Percentiles rank a stretch among this genome's conserved stretches.
phyloP scores from a whole-genome alignment of 257 asterid species.

The Euphrasia confusa region DNA sequence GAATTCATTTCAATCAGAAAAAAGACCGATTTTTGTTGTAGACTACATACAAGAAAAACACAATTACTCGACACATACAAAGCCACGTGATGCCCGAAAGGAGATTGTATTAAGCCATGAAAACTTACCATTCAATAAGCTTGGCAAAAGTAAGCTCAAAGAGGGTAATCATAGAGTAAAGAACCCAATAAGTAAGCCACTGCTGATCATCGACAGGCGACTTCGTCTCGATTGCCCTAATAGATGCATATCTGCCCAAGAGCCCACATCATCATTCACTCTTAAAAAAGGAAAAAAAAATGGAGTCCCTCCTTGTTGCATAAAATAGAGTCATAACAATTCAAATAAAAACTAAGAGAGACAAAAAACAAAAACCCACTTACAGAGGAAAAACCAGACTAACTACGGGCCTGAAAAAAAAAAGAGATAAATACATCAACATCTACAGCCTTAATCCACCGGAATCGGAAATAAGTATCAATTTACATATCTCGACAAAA shows the following conservation, averaged over 20 bases:
- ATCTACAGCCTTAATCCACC: neutral
- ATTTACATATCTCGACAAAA: neutral
- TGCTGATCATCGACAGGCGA: constrained; percentile 95
- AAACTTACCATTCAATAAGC: constrained; percentile 73
- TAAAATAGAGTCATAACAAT: neutral
- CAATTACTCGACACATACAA: no score
- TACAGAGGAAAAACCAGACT: constrained; percentile 90
- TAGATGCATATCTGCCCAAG: constrained; percentile 76
- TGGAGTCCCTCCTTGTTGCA: neutral
- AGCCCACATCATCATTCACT: constrained; percentile 1
- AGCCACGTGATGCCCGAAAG: neutral
- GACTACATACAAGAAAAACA: no score
- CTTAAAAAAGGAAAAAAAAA: neutral
- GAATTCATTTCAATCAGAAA: no score
- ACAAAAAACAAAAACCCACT: constrained; percentile 29
- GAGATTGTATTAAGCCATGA: neutral
- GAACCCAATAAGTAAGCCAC: constrained; percentile 98
- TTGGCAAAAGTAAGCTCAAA: constrained; percentile 90
- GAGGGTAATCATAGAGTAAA: constrained; percentile 93
- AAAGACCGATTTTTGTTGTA: no score
- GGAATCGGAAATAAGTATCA: neutral
- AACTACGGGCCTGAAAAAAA: constrained; percentile 82
- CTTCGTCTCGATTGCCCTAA: constrained; percentile 88
- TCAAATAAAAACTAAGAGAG: neutral
- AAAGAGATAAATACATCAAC: constrained; percentile 4